phyloP scores from a whole-genome alignment of 2,329 filamentous ascomycete species.

The Trichoderma aggressivum region DNA sequence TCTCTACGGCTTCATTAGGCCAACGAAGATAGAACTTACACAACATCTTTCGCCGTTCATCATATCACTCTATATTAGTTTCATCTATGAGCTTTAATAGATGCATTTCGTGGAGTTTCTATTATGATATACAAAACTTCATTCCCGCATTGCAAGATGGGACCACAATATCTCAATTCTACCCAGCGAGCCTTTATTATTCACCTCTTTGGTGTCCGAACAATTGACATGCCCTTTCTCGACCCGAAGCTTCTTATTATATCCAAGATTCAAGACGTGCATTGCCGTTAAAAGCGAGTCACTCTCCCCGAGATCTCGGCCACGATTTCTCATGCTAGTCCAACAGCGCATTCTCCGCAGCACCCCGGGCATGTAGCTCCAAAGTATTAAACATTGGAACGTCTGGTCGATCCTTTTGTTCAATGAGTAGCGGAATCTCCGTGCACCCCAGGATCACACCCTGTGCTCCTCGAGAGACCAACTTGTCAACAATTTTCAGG shows the following conservation, averaged over 20 bases:
- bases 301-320: background rate
- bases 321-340: background rate
- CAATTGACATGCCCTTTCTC: background rate
- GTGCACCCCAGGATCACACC: conserved; percentile 20
- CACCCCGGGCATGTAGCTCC: conserved; percentile 19
- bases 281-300: background rate
- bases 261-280: background rate
- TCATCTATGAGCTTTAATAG: background rate
- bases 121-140: background rate
- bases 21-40: background rate
- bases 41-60: background rate
- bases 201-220: background rate
- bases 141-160: background rate
- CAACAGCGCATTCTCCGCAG: conserved; percentile 10
- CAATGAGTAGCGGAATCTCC: conserved; percentile 24
- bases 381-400: conserved; percentile 21
- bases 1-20: background rate
- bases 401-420: conserved; percentile 16
- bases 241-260: background rate
- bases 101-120: background rate
- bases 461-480: conserved; percentile 19
- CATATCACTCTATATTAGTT: background rate
- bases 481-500: conserved; percentile 16
- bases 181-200: background rate
- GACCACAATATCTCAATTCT: too few relatives aligned